Conservation (phyloP, 139 green algal species). For the Chlorella vulgaris region DNA sequence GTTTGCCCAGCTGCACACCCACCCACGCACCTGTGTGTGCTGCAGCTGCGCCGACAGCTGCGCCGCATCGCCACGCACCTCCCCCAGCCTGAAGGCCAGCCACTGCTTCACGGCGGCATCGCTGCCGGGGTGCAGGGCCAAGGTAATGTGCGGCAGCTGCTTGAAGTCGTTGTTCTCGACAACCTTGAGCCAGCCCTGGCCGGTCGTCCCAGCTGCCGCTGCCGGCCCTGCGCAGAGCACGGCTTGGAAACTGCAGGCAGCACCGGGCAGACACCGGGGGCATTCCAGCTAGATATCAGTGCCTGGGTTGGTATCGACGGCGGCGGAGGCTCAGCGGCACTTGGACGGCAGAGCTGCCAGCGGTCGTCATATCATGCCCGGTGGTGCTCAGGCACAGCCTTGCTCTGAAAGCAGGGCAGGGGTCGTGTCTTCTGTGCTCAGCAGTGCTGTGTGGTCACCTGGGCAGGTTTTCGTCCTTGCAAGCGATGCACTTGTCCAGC, state of each 20-base stretch:
- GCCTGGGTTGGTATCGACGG: too few species aligned
- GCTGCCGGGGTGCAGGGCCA: conserved; percentile 82
- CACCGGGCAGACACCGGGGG: not conserved
- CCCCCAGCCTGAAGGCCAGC: conserved; percentile 79
- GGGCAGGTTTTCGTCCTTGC: conserved; percentile 55
- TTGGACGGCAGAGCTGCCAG: too few species aligned
- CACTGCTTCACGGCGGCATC: conserved; percentile 88
- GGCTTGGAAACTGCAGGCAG: conserved; percentile 19
- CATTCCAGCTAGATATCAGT: too few species aligned
- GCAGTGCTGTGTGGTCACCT: not conserved
- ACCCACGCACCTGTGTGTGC: conserved; percentile 38
- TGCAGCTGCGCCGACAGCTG: conserved; percentile 53
- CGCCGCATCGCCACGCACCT: conserved; percentile 64
- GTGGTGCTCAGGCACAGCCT: too few species aligned
- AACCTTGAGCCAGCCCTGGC: conserved; percentile 63
- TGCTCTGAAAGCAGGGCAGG: too few species aligned
- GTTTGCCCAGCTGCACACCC: not conserved
- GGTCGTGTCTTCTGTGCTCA: too few species aligned
- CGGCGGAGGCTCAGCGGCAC: too few species aligned
- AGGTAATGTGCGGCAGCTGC: conserved; percentile 86
- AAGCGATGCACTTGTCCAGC: conserved; percentile 78
- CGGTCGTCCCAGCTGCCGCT: not conserved
- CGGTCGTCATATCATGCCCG: too few species aligned
- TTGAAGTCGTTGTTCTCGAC: conserved; percentile 97
- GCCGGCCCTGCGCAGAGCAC: conserved; percentile 4